Conservation (phyloP, 1,284 basidiomycete species). For the Ustilago tritici region DNA sequence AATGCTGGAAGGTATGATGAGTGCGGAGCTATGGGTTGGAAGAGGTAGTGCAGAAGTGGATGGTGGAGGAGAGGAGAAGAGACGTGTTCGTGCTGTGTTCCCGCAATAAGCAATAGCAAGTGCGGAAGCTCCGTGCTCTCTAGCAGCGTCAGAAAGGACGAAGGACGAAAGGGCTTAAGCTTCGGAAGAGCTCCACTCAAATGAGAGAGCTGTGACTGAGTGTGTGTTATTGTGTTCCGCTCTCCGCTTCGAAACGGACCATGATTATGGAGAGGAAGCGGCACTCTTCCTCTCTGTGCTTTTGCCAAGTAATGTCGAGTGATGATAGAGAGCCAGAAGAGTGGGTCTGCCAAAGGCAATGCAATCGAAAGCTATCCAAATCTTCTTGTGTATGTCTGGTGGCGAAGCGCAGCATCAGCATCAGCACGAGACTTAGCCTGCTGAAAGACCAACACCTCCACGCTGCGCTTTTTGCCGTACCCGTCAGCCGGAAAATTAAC, state of each 20-base stretch:
- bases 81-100: constrained; percentile 9
- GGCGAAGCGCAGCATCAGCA: constrained; percentile 1
- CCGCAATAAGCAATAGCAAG: not conserved
- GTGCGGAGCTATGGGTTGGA: not conserved
- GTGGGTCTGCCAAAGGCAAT: not conserved
- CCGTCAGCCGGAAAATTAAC: constrained; percentile 3
- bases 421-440: constrained; percentile 8
- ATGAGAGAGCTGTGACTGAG: not conserved
- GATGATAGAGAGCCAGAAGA: not conserved
- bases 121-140: constrained; percentile 8
- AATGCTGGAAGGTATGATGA: not conserved
- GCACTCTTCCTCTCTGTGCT: not conserved
- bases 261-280: not conserved
- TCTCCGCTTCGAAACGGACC: not conserved
- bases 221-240: not conserved
- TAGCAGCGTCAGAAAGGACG: not conserved
- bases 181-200: constrained; percentile 3
- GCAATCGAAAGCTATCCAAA: constrained; percentile 16
- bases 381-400: constrained; percentile 1
- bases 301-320: not conserved
- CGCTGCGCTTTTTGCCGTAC: constrained; percentile 13
- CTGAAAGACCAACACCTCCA: constrained; percentile 38
- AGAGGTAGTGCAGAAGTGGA: not conserved
- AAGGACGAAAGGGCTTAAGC: not conserved
- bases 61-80: constrained; percentile 1